phyloP scores from a whole-genome alignment of 352 stramenopile genomes.

The Phytophthora pisi region DNA sequence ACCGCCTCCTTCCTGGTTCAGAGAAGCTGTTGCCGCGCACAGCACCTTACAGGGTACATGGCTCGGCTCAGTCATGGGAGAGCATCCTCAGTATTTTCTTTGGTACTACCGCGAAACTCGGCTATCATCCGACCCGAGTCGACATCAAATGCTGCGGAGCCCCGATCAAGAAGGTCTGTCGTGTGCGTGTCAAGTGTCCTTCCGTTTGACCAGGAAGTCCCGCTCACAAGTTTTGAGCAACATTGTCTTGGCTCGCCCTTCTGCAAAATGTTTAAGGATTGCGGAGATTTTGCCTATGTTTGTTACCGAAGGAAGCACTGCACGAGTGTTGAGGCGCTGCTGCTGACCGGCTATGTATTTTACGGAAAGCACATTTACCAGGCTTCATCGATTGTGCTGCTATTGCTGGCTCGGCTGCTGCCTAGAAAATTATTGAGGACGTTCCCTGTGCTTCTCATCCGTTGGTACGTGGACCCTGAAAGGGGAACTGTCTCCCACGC shows the following conservation, averaged over 20 bases:
- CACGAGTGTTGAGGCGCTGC: conserved; percentile 22
- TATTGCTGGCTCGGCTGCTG: conserved; percentile 11
- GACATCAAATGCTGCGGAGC: neutral
- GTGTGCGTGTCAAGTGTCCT: neutral
- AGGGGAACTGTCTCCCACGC: conserved; percentile 10
- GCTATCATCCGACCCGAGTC: neutral
- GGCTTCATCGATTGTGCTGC: conserved; percentile 15
- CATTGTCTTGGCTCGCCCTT: conserved; percentile 24
- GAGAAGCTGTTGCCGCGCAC: conserved; percentile 5
- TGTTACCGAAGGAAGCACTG: conserved; percentile 26
- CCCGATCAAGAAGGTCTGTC: neutral
- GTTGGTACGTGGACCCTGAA: conserved; percentile 22
- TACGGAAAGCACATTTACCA: conserved; percentile 25
- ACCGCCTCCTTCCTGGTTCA: conserved; percentile 25
- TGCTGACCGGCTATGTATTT: conserved; percentile 22
- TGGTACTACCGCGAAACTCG: neutral
- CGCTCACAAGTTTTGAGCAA: conserved; percentile 24
- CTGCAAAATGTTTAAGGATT: conserved; percentile 25
- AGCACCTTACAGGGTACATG: neutral
- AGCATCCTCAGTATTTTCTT: neutral
- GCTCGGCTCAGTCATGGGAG: neutral
- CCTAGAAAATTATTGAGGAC: conserved; percentile 14
- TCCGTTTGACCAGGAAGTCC: neutral
- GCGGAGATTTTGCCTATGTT: conserved; percentile 26
- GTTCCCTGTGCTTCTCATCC: conserved; percentile 21